Conservation (phyloP, 768 basidiomycete genomes). For the Paxillus rubicundulus region DNA sequence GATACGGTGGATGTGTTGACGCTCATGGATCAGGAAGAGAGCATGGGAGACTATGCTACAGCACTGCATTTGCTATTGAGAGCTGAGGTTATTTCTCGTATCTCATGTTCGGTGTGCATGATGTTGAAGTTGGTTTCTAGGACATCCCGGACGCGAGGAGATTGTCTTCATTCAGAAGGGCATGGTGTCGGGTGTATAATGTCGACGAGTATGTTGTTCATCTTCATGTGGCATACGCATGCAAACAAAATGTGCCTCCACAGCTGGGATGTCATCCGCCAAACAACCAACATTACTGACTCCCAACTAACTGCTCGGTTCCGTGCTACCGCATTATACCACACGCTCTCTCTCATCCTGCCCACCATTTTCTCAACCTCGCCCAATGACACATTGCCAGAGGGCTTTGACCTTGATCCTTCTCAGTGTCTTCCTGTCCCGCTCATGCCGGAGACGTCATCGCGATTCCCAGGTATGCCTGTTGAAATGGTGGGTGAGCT, state of each 20-base stretch:
- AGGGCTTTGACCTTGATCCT: constrained; percentile 55
- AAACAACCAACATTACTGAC: constrained; percentile 75
- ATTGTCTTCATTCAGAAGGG: constrained; percentile 64
- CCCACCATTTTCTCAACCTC: constrained; percentile 25
- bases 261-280: constrained; percentile 78
- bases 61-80: constrained; percentile 65
- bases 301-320: constrained; percentile 71
- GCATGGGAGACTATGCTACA: constrained; percentile 63
- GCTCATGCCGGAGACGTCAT: constrained; percentile 54
- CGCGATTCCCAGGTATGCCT: constrained; percentile 74
- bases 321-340: constrained; percentile 70
- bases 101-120: not conserved
- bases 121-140: constrained; percentile 35
- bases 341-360: constrained; percentile 53
- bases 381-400: constrained; percentile 36
- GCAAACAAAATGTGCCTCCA: not conserved
- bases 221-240: not conserved
- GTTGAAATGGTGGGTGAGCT: constrained; percentile 61
- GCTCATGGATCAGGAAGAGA: constrained; percentile 71
- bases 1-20: constrained; percentile 82
- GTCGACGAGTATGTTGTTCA: constrained; percentile 74
- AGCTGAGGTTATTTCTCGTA: constrained; percentile 41
- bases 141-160: constrained; percentile 68
- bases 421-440: constrained; percentile 60
- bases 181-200: constrained; percentile 87